Base-by-base conservation (phyloP, 352 stramenopile species). In the Aphanomyces cochlioides region DNA sequence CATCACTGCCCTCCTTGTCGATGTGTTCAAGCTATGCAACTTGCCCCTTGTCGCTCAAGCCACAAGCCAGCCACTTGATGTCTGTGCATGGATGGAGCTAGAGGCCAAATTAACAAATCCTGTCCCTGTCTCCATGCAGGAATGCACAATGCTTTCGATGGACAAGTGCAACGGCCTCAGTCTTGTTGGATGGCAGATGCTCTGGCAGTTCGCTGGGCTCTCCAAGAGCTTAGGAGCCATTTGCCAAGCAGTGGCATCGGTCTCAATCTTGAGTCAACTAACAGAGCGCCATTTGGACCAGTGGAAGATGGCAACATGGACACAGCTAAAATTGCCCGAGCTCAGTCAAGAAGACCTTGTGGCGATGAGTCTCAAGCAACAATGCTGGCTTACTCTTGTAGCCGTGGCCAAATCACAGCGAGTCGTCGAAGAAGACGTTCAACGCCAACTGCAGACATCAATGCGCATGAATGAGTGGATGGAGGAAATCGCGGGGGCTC, bases 261-360 rank as follows among this genome's bases (percentile, higher is more conserved):
- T 95, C 12, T 78, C 92, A 36, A 79, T 92, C 4, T 93, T 95
- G 86, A 90, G 83, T 67, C 78, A 87, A 17, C 82, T 93, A 6
- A 75, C 84, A 0, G 88, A 95, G 69, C 85, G 87, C 43, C 90
- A 85, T 65, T 92, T 95, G 43, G 86, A 93, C 72, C 90, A 89
- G 50, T 93, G 85, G 85, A 75, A 93, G 13, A 92, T 95, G 50
- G 85, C 92, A 66, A 84, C 92, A 47, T 82, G 86, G 4, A 78
- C 78, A 21, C 82, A 81, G 0, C 66, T 95, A 0, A 83, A 84
- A 50, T 79, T 95, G 21, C 88, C 88, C 6, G 88, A 95, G 57
- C 66, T 95, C 39, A 95, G 88, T 67, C 74, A 84, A 21, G 82
- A 90, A 3, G 88, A 95, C 54, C 93, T 95, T 50, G 88, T 94